Evolutionary conservation across 1,284 basidiomycete species (phyloP).

Genomic region (Prillingera fragicola): DNA sequence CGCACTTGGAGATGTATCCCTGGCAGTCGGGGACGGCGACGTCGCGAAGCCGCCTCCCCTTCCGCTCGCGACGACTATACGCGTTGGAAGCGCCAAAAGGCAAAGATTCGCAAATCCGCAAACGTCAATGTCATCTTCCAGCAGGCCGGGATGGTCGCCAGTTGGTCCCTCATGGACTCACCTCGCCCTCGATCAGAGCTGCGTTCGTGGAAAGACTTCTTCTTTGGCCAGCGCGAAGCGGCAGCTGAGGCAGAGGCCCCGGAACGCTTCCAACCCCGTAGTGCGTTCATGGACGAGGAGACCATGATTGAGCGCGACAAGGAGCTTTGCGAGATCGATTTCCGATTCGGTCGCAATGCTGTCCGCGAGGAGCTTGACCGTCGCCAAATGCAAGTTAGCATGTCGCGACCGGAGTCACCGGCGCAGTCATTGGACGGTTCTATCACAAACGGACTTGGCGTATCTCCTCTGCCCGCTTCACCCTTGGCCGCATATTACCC

Average conservation of each 20-base stretch:
- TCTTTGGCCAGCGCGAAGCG: background rate
- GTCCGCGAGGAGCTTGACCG: constrained; percentile 34
- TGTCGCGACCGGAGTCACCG: background rate
- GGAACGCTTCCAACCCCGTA: background rate
- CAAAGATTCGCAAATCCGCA: constrained; percentile 16
- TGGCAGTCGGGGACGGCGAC: constrained; percentile 3
- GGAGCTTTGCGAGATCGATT: constrained; percentile 38
- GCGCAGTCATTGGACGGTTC: constrained; percentile 1
- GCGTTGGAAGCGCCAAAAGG: constrained; percentile 30
- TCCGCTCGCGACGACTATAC: constrained; percentile 25
- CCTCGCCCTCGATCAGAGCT: background rate
- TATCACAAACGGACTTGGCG: constrained; percentile 1
- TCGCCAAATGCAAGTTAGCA: constrained; percentile 1
- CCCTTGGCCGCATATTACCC: constrained; percentile 26
- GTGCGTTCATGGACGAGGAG: constrained; percentile 8
- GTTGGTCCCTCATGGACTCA: constrained; percentile 34
- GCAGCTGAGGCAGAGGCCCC: background rate
- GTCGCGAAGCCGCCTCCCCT: constrained; percentile 9
- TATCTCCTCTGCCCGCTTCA: constrained; percentile 7
- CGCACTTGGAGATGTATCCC: constrained; percentile 29
- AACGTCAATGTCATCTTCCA: constrained; percentile 27
- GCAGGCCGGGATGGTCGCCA: constrained; percentile 27
- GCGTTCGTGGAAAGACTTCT: constrained; percentile 3
- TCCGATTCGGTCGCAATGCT: constrained; percentile 33
- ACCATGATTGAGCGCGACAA: constrained; percentile 30